Base-by-base conservation (phyloP, 306 rosid genomes). In the Casuarina glauca region DNA sequence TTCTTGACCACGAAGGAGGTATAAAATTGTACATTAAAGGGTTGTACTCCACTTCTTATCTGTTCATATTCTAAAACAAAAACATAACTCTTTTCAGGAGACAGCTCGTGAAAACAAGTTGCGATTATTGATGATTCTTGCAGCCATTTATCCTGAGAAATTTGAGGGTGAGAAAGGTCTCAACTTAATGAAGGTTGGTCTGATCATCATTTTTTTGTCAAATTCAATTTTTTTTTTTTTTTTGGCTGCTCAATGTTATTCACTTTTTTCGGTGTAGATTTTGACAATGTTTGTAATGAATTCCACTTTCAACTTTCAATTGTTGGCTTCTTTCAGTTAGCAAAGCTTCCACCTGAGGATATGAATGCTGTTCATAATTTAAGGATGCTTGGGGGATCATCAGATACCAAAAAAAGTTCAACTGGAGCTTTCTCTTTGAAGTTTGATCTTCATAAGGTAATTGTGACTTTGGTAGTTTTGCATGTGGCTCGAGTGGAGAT, bases 51-150 rank as follows among this genome's bases (percentile, higher is more conserved):
- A 39, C 43, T 75, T 5, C 42, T 73, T 74, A 3, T 70, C 58
- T 36, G 48, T 54, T 19, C 43, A 2, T 79, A 46, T 76, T 36
- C 9, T 61, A 49, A 74, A 79, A 43, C n/a, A 51, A 17, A 44
- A 57, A 36, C 69, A 38, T 57, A 43, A 6, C 69, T 82, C 80
- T 78, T 81, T 54, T 82, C 99, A 95, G 99, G 97, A 93, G 72
- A 83, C 82, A 69, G 78, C 87, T 72, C 96, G 81, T 80, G 99
- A 95, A 87, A 89, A 91, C 82, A 95, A 91, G 88, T 81, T 95
- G 91, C 97, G 99, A 75, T 82, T 95, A 82, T 81, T 95, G 84
- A 83, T 95, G 99, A 88, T 95, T 84, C 91, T 95, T 84, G 97
- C 97, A 19, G 92, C 94, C 83, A 76, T 93, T 82, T 88, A 91